phyloP scores from a whole-genome alignment of 371 early-diverging fungal genomes.

The Mucor saturninus region DNA sequence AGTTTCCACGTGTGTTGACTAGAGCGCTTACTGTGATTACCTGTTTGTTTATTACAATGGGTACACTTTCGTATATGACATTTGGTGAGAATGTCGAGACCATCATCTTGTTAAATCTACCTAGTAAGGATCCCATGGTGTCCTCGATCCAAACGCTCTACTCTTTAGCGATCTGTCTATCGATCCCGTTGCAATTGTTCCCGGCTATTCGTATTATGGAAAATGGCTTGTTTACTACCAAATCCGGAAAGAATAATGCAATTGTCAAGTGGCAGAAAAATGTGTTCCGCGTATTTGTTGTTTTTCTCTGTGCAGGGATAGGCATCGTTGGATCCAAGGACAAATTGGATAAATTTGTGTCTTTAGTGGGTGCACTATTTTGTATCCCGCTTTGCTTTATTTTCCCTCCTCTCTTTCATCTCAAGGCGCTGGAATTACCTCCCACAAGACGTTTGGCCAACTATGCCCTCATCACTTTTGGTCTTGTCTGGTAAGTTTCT shows the following conservation, averaged over 20 bases:
- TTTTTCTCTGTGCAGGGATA: slow-evolving; percentile 68
- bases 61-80: slow-evolving; percentile 79
- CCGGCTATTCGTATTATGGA: slow-evolving; percentile 89
- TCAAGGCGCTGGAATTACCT: slow-evolving; percentile 59
- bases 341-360: slow-evolving; percentile 84
- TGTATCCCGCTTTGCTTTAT: slow-evolving; percentile 78
- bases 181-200: slow-evolving; percentile 84
- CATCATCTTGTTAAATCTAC: slow-evolving; percentile 80
- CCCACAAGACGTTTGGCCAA: slow-evolving; percentile 51
- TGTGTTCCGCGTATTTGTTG: slow-evolving; percentile 70
- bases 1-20: slow-evolving; percentile 74
- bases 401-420: slow-evolving; percentile 86
- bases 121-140: slow-evolving; percentile 65
- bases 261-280: slow-evolving; percentile 92
- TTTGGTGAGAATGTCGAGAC: slow-evolving; percentile 83
- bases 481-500: slow-evolving; percentile 61
- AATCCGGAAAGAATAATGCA: slow-evolving; percentile 67
- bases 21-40: slow-evolving; percentile 72
- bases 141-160: slow-evolving; percentile 78
- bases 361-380: slow-evolving; percentile 70
- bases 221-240: slow-evolving; percentile 66
- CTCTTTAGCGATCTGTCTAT: slow-evolving; percentile 84
- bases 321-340: slow-evolving; percentile 76
- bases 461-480: slow-evolving; percentile 68
- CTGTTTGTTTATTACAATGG: slow-evolving; percentile 72